Percentiles rank a stretch among this genome's conserved stretches.
Evolutionary conservation across 2,329 filamentous ascomycete genomes (phyloP).

Genomic region (Rhynchosporium agropyri): DNA sequence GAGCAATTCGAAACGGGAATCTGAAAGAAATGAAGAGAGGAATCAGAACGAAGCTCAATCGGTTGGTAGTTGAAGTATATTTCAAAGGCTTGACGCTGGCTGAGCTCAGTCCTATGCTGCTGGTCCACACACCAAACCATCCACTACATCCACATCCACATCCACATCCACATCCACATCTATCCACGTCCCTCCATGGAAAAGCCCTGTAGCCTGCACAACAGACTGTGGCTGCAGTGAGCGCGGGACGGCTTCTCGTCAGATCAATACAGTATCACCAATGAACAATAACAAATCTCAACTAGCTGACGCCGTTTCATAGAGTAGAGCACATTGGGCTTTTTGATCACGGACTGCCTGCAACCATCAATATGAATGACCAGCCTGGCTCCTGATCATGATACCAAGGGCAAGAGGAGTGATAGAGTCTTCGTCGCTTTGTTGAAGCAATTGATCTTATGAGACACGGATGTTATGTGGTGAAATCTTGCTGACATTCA

Average conservation of each 20-base stretch:
- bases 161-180: background rate
- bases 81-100: slow-evolving; percentile 1
- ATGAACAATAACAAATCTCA: background rate
- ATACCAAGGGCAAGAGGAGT: background rate
- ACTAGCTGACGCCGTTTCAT: slow-evolving; percentile 15
- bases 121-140: background rate
- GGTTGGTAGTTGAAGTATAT: slow-evolving; percentile 10
- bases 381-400: background rate
- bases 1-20: background rate
- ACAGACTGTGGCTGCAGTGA: background rate
- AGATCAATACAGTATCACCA: too few relatives aligned
- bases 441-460: background rate
- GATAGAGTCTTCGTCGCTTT: background rate
- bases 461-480: background rate
- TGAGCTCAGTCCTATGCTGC: background rate
- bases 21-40: slow-evolving; percentile 1
- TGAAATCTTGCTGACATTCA: too few relatives aligned
- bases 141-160: slow-evolving; percentile 1
- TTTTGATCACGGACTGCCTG: slow-evolving; percentile 14
- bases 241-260: background rate
- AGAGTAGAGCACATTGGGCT: slow-evolving; percentile 1
- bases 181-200: background rate
- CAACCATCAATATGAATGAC: slow-evolving; percentile 1
- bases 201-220: slow-evolving; percentile 4
- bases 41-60: background rate